These are phyloP conservation scores for Populus nigra DNA, from an alignment of 345 rosid genomes.

Conservation along the genomic window DNA sequence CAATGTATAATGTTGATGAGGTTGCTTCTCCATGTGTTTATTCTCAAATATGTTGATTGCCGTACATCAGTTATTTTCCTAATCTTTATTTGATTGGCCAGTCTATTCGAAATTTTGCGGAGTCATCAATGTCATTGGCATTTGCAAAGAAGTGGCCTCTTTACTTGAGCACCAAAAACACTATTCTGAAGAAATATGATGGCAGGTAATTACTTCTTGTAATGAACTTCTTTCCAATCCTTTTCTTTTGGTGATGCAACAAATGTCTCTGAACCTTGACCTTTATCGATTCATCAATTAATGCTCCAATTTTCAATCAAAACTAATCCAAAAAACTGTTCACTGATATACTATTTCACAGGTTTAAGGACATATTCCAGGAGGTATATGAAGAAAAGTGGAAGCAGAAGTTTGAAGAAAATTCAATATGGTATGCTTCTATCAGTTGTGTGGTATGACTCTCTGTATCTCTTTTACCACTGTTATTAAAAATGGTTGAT, in stretches of 20 bases:
- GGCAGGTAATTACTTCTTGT: slow-evolving; percentile 67
- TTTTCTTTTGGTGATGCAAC: neutral
- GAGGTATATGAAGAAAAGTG: slow-evolving; percentile 88
- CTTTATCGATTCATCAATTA: neutral
- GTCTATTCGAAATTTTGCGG: slow-evolving; percentile 92
- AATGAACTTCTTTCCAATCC: neutral
- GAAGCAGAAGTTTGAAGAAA: slow-evolving; percentile 86
- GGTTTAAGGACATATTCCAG: slow-evolving; percentile 96
- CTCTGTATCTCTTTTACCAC: neutral
- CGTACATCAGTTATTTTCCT: slow-evolving; percentile 15
- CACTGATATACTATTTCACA: slow-evolving; percentile 30
- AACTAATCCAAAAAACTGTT: slow-evolving; percentile 8
- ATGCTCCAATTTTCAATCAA: neutral
- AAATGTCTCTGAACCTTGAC: neutral
- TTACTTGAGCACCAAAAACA: slow-evolving; percentile 95
- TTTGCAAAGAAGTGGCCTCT: slow-evolving; percentile 90
- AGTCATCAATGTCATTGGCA: slow-evolving; percentile 89
- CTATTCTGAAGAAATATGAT: slow-evolving; percentile 94
- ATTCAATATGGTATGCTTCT: slow-evolving; percentile 73
- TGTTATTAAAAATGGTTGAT: slow-evolving; percentile 7
- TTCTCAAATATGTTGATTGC: neutral
- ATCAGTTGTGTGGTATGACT: neutral
- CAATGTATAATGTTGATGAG: slow-evolving; percentile 97
- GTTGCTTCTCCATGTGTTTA: slow-evolving; percentile 31
- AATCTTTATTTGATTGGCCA: slow-evolving; percentile 29